Conservation (phyloP, 345 rosid species). For the Eucalyptus marginata region DNA sequence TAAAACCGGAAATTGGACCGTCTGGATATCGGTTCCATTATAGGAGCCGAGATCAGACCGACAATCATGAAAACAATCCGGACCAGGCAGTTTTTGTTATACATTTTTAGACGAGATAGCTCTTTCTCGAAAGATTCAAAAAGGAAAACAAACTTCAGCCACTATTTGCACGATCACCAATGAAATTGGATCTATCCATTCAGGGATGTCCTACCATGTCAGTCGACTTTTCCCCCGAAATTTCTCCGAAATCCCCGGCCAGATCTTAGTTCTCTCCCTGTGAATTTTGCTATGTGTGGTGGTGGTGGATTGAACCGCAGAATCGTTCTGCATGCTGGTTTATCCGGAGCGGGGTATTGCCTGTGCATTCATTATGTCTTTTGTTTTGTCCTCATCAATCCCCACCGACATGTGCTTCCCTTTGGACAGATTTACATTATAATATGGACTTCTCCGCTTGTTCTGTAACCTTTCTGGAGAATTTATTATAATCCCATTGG, state of each 20-base stretch:
- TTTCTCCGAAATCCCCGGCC: background rate
- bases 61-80: accelerated
- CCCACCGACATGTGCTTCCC: background rate
- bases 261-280: background rate
- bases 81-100: too few species aligned
- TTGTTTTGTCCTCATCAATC: background rate
- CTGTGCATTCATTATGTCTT: background rate
- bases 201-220: background rate
- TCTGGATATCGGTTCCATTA: accelerated
- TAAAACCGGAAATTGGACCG: accelerated
- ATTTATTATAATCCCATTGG: background rate
- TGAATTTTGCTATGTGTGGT: background rate
- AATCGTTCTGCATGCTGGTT: background rate
- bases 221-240: background rate
- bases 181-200: background rate
- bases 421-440: background rate
- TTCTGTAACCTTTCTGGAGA: background rate
- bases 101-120: background rate
- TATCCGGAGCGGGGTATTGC: background rate
- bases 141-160: background rate
- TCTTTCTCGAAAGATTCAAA: background rate
- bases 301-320: background rate
- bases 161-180: background rate
- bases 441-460: background rate
- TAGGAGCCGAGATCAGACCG: accelerated